Evolutionary conservation across 305 asterid species (phyloP), one percentile per base, ranked within the genome.

Genomic region (Solanum hybrid): DNA sequence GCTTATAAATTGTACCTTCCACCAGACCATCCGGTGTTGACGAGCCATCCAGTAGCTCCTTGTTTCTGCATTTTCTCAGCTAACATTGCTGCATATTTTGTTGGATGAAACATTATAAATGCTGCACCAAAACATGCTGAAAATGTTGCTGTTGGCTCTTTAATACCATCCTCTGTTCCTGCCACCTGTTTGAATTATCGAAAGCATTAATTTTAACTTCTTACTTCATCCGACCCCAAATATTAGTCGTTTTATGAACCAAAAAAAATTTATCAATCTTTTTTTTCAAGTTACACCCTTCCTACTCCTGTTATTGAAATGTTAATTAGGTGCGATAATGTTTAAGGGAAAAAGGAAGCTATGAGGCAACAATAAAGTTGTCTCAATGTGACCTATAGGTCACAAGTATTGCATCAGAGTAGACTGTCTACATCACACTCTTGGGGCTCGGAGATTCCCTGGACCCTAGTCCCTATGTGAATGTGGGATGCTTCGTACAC

Each of bases 61-160:
- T 96, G 98, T 90, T 95, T 92, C 82, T 93, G 91, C 99, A 97
- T 96, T 92, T 97, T 96, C 89, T 95, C 97, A 35, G 98, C 95
- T 84, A 96, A 79, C 99, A 97, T 96, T 33, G 96, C 98, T 3
- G 98, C 99, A 28, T 97, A 96, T 90, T 94, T 96, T 36, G 99
- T 96, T 1, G 99, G 99, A 57, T 97, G 99, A 89, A 95, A 94
- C 99, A 97, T 97, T 76, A 97, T 96, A 89, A 97, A 97, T 29
- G 99, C 98, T 77, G 99, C 99, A 90, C 99, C 99, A 29, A 97
- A 97, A 90, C 99, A 97, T n/a, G 99, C 99, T 6, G 99, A 97
- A 89, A 97, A 97, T 26, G 99, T 96, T 8, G 99, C 97, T 0
- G 98, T 94, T 3, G 99, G 99, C 93, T 97, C 99, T 91, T 96